Evolutionary conservation across 164 flowering plant species (phyloP), one percentile per base, ranked within the genome.

Genomic region (Saururus chinensis): DNA sequence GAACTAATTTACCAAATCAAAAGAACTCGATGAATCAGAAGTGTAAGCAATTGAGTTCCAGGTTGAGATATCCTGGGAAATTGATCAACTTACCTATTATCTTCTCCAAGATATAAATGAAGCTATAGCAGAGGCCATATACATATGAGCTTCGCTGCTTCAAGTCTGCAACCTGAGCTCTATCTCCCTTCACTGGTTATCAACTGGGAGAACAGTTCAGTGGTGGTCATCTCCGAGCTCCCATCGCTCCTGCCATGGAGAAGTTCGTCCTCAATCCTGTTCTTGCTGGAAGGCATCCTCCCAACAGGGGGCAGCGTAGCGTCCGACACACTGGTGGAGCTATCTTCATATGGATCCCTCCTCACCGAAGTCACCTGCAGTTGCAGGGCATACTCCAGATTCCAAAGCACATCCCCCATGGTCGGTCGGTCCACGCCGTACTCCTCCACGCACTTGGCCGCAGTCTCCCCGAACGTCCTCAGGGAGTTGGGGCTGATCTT

Each of bases 341-440:
- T 71, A 57, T 71, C 71, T 59, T 74, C 71, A 49, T 64, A 65
- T 10, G 71, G 66, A 49, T 67, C 74, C 64, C 61, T 64, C 20
- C 48, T 58, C 48, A 59, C 53, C 22, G 53, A 71, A 25, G 64
- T 64, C 64, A 67, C 73, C 40, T 77, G 77, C 54, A 77, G 77
- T 57, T 71, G 73, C 26, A 74, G 64, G 17, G 59, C 71, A 59
- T 77, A 71, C 53, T 77, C 77, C 42, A 77, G 67, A 70, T 74
- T 77, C 80, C 80, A 77, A 42, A 74, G 26, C 22, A 71, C 80
- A 53, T 74, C 77, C 52, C 77, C 80, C 67, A 77, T 74, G 23
- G 75, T 56, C 0, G 77, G 75, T 65, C 77, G 70, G 45, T 74
- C 77, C 17, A 68, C 69, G 12, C 74, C 74, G 58, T 67, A 65